These are phyloP conservation scores for Blastocystis sp. DNA, from an alignment of 352 stramenopile species.

Conservation along the genomic window DNA sequence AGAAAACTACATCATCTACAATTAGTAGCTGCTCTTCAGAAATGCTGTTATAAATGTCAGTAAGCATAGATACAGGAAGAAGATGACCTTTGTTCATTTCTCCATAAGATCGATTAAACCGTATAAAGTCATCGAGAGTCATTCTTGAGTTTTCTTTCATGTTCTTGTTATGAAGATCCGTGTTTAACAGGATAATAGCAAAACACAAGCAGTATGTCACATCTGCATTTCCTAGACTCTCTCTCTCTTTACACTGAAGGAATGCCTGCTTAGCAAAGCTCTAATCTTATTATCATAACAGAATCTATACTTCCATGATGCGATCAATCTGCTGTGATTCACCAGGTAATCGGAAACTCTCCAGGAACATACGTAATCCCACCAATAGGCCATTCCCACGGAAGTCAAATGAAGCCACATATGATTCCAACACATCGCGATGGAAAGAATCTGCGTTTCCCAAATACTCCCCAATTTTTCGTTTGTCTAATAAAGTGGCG, in stretches of 20 bases:
- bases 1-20: constrained; percentile 24
- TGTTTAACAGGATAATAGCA: constrained; percentile 82
- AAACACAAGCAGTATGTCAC: constrained; percentile 66
- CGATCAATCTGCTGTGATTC: constrained; percentile 96
- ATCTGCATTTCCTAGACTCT: constrained; percentile 14
- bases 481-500: constrained; percentile 82
- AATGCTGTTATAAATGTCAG: constrained; percentile 73
- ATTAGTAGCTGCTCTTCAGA: constrained; percentile 18
- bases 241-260: neutral
- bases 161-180: constrained; percentile 79
- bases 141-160: constrained; percentile 61
- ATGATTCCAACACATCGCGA: constrained; percentile 70
- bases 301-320: constrained; percentile 66
- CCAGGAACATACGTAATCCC: constrained; percentile 81
- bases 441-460: constrained; percentile 85
- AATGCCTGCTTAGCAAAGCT: neutral
- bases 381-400: constrained; percentile 74
- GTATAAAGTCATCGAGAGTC: constrained; percentile 66
- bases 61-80: constrained; percentile 82
- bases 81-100: constrained; percentile 89
- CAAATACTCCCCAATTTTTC: constrained; percentile 87
- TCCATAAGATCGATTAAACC: constrained; percentile 80
- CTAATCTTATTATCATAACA: neutral
- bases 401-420: constrained; percentile 84
- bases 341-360: constrained; percentile 85